Evolutionary conservation across 495 filamentous ascomycete genomes (phyloP).

Genomic region (Beverwykella pulmonaria): DNA sequence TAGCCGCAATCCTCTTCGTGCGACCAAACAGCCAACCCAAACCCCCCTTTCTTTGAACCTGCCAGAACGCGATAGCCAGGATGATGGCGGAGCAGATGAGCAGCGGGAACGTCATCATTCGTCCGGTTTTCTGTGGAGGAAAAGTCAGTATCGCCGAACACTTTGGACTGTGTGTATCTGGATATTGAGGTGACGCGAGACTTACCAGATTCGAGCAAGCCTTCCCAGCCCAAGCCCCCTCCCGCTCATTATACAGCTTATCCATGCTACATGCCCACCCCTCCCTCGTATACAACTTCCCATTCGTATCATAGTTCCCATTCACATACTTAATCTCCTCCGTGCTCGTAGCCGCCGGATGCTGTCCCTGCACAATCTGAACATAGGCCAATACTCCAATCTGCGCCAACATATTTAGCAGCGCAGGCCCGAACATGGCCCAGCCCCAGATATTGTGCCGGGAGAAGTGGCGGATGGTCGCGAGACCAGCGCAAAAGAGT

Average conservation of each 20-base stretch:
- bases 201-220: constrained; percentile 11
- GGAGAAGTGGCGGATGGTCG: not conserved
- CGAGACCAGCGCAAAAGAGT: not conserved
- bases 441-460: constrained; percentile 4
- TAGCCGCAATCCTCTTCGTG: not conserved
- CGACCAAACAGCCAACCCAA: not conserved
- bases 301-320: constrained; percentile 1
- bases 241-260: not conserved
- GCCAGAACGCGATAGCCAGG: not conserved
- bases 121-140: not conserved
- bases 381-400: not conserved
- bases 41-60: not conserved
- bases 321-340: not conserved
- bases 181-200: too few species aligned
- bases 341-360: not conserved
- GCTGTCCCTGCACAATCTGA: not conserved
- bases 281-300: constrained; percentile 3
- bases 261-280: constrained; percentile 11
- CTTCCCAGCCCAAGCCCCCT: constrained; percentile 1
- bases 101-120: constrained; percentile 2
- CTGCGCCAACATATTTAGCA: constrained; percentile 2
- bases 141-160: not conserved
- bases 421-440: not conserved
- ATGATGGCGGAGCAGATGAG: not conserved
- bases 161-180: too few species aligned